Base-by-base conservation (phyloP, 1,139 yeast genomes). In the Suhomyces bolitotheri region DNA sequence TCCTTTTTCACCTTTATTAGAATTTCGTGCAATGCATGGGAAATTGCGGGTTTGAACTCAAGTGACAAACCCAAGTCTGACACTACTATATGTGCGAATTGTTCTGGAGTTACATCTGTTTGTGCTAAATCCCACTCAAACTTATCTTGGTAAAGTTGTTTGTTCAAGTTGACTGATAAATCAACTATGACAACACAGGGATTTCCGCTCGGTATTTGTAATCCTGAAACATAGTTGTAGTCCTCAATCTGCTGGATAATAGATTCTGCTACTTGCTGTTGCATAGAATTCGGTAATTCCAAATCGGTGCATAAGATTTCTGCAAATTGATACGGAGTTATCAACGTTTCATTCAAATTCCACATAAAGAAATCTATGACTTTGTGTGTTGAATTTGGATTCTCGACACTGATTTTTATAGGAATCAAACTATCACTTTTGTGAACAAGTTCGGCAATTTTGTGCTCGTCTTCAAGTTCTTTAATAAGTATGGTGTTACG, bases 71-170 rank as follows among this genome's bases (percentile, higher is more conserved):
- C 97, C 57, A 92, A 62, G 50, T 92, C 99, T 25, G 78, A 73
- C 4, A 88, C 96, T 2, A 90, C 89, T 4, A 76, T 75, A 44
- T 73, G 77, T 0, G 97, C 95, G 66, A 92, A 92, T 33, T 65
- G 66, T 54, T 89, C 96, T 0, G 98, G 97, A 0, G 94, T 79
- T 5, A 84, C 58, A 1, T 71, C 64, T n/a, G 72, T 67, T 45
- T 80, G 80, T 19, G 64, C 70, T 41, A 92, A 66, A 54, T 92
- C 95, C 97, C 98, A 92, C 59, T 92, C 98, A 47, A 92, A 83
- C 54, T 86, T 84, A 62, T 92, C 99, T 51, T 90, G 96, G 52
- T 83, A 88, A 31, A 90, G 71, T 50, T 82, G 82, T 53, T 86
- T 86, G 49, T 89, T 89, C 44, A 92, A 68, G 55, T 84, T 88